These are phyloP conservation scores for Lenwebbia sp. DNA, from an alignment of 345 rosid genomes.

Conservation along the genomic window DNA sequence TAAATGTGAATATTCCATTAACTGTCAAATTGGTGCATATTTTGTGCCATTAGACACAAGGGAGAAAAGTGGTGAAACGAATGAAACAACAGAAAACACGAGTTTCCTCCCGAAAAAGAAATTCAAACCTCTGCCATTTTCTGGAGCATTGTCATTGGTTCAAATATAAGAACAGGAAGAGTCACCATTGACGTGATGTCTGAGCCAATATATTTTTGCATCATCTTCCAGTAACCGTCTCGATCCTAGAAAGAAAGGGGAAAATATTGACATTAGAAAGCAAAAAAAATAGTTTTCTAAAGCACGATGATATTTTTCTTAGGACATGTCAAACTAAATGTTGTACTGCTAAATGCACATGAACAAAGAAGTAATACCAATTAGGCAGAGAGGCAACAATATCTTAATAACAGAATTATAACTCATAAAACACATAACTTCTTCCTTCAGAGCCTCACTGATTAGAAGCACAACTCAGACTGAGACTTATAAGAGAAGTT, in stretches of 20 bases:
- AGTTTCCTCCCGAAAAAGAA: not conserved
- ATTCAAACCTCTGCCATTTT: constrained; percentile 83
- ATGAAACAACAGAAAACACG: not conserved
- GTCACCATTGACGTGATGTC: constrained; percentile 95
- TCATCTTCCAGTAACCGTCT: constrained; percentile 89
- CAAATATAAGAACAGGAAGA: constrained; percentile 83
- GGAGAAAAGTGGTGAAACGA: not conserved
- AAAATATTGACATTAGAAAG: not conserved
- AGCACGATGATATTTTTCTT: not conserved
- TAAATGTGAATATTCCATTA: constrained; percentile 81
- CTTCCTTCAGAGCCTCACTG: not conserved
- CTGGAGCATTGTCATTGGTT: constrained; percentile 95
- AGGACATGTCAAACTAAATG: not conserved
- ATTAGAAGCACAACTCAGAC: not conserved
- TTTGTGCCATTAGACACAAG: not conserved
- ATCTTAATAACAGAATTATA: not conserved
- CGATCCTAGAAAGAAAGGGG: constrained; percentile 39
- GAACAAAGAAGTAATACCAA: not conserved
- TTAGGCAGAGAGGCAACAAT: not conserved
- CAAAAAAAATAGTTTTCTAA: not conserved
- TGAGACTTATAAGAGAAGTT: not conserved
- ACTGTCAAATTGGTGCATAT: constrained; percentile 26
- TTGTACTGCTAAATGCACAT: not conserved
- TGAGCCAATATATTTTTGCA: constrained; percentile 84
- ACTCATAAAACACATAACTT: not conserved